A percentile compares a stretch with the other conserved stretches of the same genome.
Evolutionary conservation across 2,329 filamentous ascomycete genomes (phyloP).

Genomic region (Eurotiales sp.): DNA sequence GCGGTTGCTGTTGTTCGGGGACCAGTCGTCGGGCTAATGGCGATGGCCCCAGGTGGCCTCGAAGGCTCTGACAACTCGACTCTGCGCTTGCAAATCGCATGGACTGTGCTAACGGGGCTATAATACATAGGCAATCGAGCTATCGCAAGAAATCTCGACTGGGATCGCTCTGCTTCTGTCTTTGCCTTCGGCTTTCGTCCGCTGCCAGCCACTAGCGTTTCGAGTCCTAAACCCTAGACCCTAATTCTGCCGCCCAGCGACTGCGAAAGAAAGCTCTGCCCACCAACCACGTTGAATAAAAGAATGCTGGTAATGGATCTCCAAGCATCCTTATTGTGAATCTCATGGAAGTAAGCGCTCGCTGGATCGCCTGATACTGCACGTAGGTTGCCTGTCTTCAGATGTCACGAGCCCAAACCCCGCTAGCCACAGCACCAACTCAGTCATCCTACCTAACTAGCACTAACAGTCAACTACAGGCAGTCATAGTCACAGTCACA

Average conservation of each 20-base stretch:
- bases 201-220: constrained; percentile 2
- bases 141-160: background rate
- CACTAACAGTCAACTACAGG: constrained; percentile 1
- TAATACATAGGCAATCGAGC: background rate
- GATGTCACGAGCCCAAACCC: constrained; percentile 5
- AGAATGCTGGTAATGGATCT: background rate
- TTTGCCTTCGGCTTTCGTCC: background rate
- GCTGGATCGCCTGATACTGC: background rate
- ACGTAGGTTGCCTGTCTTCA: constrained; percentile 7
- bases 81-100: background rate
- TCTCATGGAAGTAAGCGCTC: constrained; percentile 7
- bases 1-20: background rate
- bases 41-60: constrained; percentile 4
- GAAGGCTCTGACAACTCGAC: background rate
- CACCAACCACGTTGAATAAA: background rate
- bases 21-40: constrained; percentile 2
- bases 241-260: constrained; percentile 6
- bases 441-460: no score
- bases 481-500: background rate
- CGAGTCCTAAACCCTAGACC: constrained; percentile 14
- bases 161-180: background rate
- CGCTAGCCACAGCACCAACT: background rate
- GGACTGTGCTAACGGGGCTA: background rate
- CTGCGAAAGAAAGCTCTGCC: background rate
- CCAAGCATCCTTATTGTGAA: constrained; percentile 1